Evolutionary conservation across 805 yeast species (phyloP).

Genomic region (Cyberlindnera nakhonratchasimensis): DNA sequence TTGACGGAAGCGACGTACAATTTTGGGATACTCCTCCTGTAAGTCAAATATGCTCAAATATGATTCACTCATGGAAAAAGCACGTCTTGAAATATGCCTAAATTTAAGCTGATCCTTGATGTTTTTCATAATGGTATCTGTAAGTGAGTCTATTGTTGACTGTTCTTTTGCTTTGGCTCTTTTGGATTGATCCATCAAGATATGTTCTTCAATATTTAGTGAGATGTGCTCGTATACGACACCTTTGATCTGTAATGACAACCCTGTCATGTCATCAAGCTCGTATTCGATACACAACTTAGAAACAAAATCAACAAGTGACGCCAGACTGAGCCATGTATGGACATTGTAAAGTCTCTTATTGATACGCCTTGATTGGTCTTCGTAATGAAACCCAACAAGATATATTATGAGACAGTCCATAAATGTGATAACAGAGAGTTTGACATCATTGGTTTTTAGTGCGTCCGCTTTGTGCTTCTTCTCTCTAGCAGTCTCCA

Average conservation of each 20-base stretch:
- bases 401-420: constrained; percentile 23
- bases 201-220: constrained; percentile 11
- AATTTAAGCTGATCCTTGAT: constrained; percentile 7
- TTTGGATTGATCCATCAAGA: constrained; percentile 9
- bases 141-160: neutral
- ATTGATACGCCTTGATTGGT: constrained; percentile 13
- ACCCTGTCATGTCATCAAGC: constrained; percentile 13
- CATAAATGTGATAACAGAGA: constrained; percentile 13
- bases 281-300: constrained; percentile 6
- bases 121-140: constrained; percentile 2
- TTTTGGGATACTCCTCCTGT: constrained; percentile 10
- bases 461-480: constrained; percentile 23
- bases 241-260: constrained; percentile 16
- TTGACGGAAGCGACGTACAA: constrained; percentile 6
- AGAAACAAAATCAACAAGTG: constrained; percentile 15
- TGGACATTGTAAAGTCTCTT: constrained; percentile 14
- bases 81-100: constrained; percentile 9
- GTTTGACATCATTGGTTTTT: constrained; percentile 1
- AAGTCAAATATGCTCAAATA: constrained; percentile 14
- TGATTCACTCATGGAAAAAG: constrained; percentile 10
- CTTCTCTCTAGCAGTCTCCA: constrained; percentile 11
- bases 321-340: constrained; percentile 21
- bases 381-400: constrained; percentile 24
- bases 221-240: constrained; percentile 20
- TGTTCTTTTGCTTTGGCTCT: constrained; percentile 3